phyloP scores from a whole-genome alignment of 2,329 filamentous ascomycete species.

The Amauroascus niger region DNA sequence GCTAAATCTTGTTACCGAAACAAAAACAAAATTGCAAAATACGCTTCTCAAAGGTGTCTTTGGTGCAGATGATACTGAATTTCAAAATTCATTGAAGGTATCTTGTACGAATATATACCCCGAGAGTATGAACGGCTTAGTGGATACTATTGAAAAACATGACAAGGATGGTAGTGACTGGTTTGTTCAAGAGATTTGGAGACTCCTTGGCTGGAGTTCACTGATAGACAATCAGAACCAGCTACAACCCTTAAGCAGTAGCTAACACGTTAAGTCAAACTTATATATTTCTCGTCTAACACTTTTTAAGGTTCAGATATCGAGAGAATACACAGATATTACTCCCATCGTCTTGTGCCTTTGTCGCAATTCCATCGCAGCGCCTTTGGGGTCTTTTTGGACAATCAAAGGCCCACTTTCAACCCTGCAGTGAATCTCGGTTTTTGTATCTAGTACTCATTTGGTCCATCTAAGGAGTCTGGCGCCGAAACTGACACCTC shows the following conservation, averaged over 20 bases:
- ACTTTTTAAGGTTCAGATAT: too few species aligned
- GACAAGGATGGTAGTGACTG: slow-evolving; percentile 40
- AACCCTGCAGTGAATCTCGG: neutral
- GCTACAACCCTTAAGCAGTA: neutral
- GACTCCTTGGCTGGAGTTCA: slow-evolving; percentile 49
- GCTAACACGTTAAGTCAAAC: too few species aligned
- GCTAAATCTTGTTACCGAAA: slow-evolving; percentile 7
- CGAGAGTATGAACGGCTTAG: neutral
- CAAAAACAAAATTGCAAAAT: slow-evolving; percentile 30
- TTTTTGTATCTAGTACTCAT: neutral
- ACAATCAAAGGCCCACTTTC: neutral
- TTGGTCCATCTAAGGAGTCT: slow-evolving; percentile 6
- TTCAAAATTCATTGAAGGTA: slow-evolving; percentile 24
- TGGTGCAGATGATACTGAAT: slow-evolving; percentile 27
- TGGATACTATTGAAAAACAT: slow-evolving; percentile 15
- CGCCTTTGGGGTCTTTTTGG: too few species aligned
- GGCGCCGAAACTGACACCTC: slow-evolving; percentile 14
- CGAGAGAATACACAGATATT: too few species aligned
- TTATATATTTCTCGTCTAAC: neutral
- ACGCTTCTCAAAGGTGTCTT: slow-evolving; percentile 37
- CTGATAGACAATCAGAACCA: slow-evolving; percentile 11
- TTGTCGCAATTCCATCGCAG: too few species aligned
- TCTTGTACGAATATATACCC: slow-evolving; percentile 16
- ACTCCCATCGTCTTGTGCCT: too few species aligned
- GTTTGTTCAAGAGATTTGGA: slow-evolving; percentile 50